These are phyloP conservation scores for Backusella circina DNA, from an alignment of 192 early-diverging fungal species.

Conservation along the genomic window DNA sequence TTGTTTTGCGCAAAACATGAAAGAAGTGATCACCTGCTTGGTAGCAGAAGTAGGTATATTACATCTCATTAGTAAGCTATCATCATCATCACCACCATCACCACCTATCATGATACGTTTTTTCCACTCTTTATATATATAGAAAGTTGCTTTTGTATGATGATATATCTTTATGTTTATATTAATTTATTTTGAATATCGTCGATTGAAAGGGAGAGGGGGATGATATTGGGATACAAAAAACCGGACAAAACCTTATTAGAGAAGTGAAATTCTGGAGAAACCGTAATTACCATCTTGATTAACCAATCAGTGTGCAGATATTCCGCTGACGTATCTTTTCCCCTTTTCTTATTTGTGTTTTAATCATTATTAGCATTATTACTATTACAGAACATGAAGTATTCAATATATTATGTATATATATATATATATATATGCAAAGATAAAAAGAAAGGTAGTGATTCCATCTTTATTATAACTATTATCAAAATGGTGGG, in stretches of 20 bases:
- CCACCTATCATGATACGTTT: background rate
- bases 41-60: no score
- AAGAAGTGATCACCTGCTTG: background rate
- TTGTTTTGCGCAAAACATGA: background rate
- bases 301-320: background rate
- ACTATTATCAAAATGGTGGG: no score
- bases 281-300: background rate
- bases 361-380: background rate
- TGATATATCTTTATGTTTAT: background rate
- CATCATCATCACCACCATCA: background rate
- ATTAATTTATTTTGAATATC: background rate
- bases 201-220: background rate
- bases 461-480: no score
- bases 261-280: background rate
- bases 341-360: background rate
- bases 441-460: background rate
- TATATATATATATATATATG: background rate
- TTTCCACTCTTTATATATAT: no score
- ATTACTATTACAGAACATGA: background rate
- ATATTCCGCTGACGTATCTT: background rate
- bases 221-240: no score
- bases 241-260: background rate
- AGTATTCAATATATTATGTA: background rate
- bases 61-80: background rate
- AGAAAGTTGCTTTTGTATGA: no score